Evolutionary conservation across 2,329 filamentous ascomycete species (phyloP).

Genomic region (Pestalotiopsis sp.): DNA sequence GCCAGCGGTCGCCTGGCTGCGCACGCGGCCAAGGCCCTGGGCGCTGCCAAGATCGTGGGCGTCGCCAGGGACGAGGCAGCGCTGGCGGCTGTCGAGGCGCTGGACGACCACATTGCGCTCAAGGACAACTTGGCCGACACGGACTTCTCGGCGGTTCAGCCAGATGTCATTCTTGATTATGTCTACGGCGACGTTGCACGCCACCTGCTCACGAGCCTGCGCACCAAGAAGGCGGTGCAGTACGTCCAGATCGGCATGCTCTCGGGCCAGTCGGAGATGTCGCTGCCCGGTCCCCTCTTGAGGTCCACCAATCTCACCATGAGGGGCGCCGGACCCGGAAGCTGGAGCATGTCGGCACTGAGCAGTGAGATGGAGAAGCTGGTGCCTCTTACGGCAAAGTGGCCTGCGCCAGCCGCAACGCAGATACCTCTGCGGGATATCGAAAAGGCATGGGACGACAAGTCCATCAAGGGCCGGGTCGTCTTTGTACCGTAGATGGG

Average conservation of each 20-base stretch:
- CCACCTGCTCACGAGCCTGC: slow-evolving; percentile 43
- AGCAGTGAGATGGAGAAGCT: slow-evolving; percentile 29
- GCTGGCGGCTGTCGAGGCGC: slow-evolving; percentile 39
- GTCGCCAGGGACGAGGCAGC: slow-evolving; percentile 49
- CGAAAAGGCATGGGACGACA: slow-evolving; percentile 33
- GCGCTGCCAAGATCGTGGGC: slow-evolving; percentile 53
- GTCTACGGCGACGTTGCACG: slow-evolving; percentile 51
- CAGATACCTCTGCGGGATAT: slow-evolving; percentile 34
- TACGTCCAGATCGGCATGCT: slow-evolving; percentile 56
- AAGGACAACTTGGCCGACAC: slow-evolving; percentile 38
- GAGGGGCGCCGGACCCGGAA: slow-evolving; percentile 47
- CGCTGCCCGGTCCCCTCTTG: slow-evolving; percentile 45
- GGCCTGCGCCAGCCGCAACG: slow-evolving; percentile 27
- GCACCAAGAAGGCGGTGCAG: slow-evolving; percentile 45
- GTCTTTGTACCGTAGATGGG: slow-evolving; percentile 26
- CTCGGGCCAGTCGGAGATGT: slow-evolving; percentile 36
- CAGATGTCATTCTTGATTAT: slow-evolving; percentile 61
- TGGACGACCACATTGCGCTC: slow-evolving; percentile 51
- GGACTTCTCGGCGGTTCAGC: slow-evolving; percentile 49
- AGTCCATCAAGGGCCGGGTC: slow-evolving; percentile 25
- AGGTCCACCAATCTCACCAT: slow-evolving; percentile 52
- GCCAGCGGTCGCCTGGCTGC: slow-evolving; percentile 54
- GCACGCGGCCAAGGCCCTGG: slow-evolving; percentile 47
- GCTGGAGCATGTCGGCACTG: slow-evolving; percentile 39
- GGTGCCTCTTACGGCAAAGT: slow-evolving; percentile 31